A percentile compares a stretch with the other conserved stretches of the same genome.
phyloP scores from a whole-genome alignment of 2,329 filamentous ascomycete species.

The Pseudopyricularia javanii region DNA sequence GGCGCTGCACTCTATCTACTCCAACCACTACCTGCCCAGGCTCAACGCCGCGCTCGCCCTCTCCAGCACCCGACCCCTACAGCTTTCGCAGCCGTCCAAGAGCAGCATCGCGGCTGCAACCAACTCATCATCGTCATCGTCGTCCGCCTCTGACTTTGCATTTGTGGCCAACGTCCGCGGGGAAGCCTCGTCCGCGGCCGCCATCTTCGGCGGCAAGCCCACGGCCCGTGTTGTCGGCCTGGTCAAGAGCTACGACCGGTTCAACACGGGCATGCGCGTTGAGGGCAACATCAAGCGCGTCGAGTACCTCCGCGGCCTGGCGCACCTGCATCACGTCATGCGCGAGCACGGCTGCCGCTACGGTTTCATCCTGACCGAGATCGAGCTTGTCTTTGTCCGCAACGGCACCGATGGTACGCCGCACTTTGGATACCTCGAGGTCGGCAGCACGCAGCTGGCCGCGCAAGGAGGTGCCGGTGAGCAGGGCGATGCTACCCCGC shows the following conservation, averaged over 20 bases:
- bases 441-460: conserved; percentile 49
- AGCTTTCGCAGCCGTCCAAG: conserved; percentile 31
- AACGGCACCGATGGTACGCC: conserved; percentile 61
- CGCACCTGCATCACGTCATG: conserved; percentile 83
- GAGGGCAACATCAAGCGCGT: conserved; percentile 77
- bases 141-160: conserved; percentile 22
- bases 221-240: conserved; percentile 45
- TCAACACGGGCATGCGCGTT: conserved; percentile 88
- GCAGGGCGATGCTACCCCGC: conserved; percentile 21
- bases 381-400: conserved; percentile 83
- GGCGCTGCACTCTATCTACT: conserved; percentile 63
- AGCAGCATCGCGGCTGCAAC: conserved; percentile 19
- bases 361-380: conserved; percentile 93
- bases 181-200: conserved; percentile 41
- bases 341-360: conserved; percentile 88
- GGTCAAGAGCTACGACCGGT: conserved; percentile 85
- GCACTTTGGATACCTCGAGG: conserved; percentile 80
- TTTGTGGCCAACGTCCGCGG: conserved; percentile 53
- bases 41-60: conserved; percentile 74
- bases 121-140: conserved; percentile 24
- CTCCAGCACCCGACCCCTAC: conserved; percentile 54
- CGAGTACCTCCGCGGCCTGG: conserved; percentile 75
- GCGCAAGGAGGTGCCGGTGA: conserved; percentile 15
- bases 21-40: conserved; percentile 70
- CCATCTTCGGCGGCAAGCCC: conserved; percentile 33